These are phyloP conservation scores for Neoboletus brunneissimus DNA, from an alignment of 768 basidiomycete species.

Conservation along the genomic window DNA sequence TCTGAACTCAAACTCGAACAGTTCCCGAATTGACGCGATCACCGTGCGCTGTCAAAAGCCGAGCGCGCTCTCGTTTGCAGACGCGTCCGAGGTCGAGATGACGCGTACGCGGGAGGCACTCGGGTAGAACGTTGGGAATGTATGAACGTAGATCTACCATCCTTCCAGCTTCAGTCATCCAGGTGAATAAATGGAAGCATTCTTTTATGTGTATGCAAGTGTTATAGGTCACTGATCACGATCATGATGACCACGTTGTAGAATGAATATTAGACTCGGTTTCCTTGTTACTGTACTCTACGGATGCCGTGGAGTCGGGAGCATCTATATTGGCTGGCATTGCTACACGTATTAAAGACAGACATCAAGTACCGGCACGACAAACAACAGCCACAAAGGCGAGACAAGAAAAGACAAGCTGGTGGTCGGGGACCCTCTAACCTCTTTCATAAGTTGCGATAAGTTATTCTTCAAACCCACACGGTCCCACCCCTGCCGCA, in stretches of 20 bases:
- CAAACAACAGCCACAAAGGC: not conserved
- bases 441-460: not conserved
- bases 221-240: no score
- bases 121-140: not conserved
- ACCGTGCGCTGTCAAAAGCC: conserved; percentile 65
- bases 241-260: no score
- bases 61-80: conserved; percentile 65
- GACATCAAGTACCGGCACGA: not conserved
- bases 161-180: no score
- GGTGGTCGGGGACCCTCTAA: not conserved
- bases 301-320: no score
- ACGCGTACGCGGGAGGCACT: conserved; percentile 35
- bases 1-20: not conserved
- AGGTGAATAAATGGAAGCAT: not conserved
- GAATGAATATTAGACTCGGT: no score
- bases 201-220: no score
- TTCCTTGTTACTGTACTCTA: no score
- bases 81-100: conserved; percentile 61
- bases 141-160: not conserved
- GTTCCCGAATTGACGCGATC: conserved; percentile 35
- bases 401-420: no score
- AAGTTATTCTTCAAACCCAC: not conserved
- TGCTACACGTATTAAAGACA: not conserved
- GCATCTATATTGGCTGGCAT: not conserved
- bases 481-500: no score